Evolutionary conservation across 2,329 filamentous ascomycete genomes (phyloP), one percentile per base, ranked within the genome.

Genomic region (Colletotrichum abscissum): DNA sequence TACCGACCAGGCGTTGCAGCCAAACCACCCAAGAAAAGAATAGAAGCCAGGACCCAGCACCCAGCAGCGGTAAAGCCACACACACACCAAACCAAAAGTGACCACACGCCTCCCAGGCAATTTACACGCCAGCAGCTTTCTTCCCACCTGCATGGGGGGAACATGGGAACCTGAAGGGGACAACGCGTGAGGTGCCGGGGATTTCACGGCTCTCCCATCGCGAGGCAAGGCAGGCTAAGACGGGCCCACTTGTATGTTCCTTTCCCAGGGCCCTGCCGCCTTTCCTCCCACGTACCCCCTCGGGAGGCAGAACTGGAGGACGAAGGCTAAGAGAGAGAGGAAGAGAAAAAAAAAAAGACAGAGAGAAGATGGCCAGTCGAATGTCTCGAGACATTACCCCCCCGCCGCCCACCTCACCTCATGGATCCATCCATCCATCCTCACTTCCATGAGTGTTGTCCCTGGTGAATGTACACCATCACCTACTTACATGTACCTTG

Each of bases 1-100:
- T 42, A 42, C 14, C 38, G 16, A 78, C 79, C 76, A 77, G 74
- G 76, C 77, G 75, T 73, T 70, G 60, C 28, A 16, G 77, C 74
- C 14, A 42, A 42, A 75, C 11, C 33, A 22, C 67, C 72, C 68
- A 46, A 67, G 54, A 78, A 75, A 74, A 72, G 75, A 76, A 77
- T 35, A 11, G 74, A 74, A 46, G 38, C 38, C 38, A 42, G 22
- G n/a, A 59, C 46, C 59, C 52, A 42, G 42, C 66, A 70, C 9
- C 19, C 56, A 38, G 35, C 57, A 38, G 28, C 30, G 30, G 30
- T 33, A 33, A 33, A 33, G 30, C 30, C 30, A 33, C 33, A 35
- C 33, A 35, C 46, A 54, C 28, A 55, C 14, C 59, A 9, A 7
- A 24, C 22, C 33, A 35, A 35, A 35, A 35, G 33, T 22, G 59